Evolutionary conservation across 257 asterid species (phyloP).

Genomic region (Cruciata laevipes): DNA sequence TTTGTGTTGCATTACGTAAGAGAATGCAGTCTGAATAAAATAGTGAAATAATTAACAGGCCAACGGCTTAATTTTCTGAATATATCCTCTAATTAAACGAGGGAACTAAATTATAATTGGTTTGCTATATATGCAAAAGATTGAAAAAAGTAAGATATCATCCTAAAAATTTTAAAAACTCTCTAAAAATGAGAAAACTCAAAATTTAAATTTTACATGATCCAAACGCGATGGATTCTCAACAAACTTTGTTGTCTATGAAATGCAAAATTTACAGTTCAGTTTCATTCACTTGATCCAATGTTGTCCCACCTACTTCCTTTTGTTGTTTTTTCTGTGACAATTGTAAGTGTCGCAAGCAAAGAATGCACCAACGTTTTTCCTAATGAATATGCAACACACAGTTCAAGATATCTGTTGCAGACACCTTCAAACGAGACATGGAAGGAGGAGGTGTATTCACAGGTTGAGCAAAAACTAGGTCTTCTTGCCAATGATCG

Average conservation of each 20-base stretch:
- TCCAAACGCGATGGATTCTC: too few relatives aligned
- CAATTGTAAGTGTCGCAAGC: slow-evolving; percentile 23
- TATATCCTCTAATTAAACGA: too few relatives aligned
- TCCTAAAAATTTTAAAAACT: too few relatives aligned
- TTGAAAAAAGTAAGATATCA: too few relatives aligned
- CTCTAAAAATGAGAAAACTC: too few relatives aligned
- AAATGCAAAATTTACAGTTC: background rate
- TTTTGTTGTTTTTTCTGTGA: slow-evolving; percentile 13
- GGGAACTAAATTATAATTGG: too few relatives aligned
- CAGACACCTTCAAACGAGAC: slow-evolving; percentile 55
- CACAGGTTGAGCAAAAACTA: slow-evolving; percentile 43
- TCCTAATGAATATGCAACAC: slow-evolving; percentile 36
- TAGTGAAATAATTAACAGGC: too few relatives aligned
- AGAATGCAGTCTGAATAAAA: too few relatives aligned
- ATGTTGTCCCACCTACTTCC: slow-evolving; percentile 8
- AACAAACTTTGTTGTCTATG: background rate
- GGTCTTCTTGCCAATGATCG: slow-evolving; percentile 42
- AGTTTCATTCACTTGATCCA: background rate
- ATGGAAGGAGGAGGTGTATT: slow-evolving; percentile 48
- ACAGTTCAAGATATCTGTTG: slow-evolving; percentile 45
- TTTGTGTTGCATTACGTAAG: too few relatives aligned
- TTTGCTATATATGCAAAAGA: too few relatives aligned
- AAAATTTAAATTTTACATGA: too few relatives aligned
- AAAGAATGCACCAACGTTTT: slow-evolving; percentile 64
- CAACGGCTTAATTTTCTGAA: too few relatives aligned